A percentile compares a stretch with the other conserved stretches of the same genome.
Evolutionary conservation across 2,329 filamentous ascomycete genomes (phyloP).

Genomic region (Microsporum audouinii): DNA sequence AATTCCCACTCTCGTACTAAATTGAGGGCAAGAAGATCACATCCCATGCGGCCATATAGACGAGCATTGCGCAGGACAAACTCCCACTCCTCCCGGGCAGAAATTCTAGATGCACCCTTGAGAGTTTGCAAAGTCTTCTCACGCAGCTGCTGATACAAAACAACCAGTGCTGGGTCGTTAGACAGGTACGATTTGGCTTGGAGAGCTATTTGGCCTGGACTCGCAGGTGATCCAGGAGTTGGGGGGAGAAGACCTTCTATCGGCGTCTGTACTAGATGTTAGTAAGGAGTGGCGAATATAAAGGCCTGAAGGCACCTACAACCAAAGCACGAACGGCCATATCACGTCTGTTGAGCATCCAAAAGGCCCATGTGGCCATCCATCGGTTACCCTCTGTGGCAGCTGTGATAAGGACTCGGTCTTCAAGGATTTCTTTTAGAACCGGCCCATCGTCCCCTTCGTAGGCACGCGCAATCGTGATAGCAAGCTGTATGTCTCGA

Average conservation of each 20-base stretch:
- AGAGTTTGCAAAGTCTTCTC: slow-evolving; percentile 73
- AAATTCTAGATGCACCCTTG: slow-evolving; percentile 70
- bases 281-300: neutral
- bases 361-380: slow-evolving; percentile 92
- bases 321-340: slow-evolving; percentile 76
- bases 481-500: slow-evolving; percentile 77
- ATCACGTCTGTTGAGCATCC: slow-evolving; percentile 71
- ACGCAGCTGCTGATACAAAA: slow-evolving; percentile 76
- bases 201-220: slow-evolving; percentile 47
- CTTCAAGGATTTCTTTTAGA: slow-evolving; percentile 60
- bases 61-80: slow-evolving; percentile 79
- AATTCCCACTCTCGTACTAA: slow-evolving; percentile 50
- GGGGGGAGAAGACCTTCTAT: slow-evolving; percentile 55
- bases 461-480: slow-evolving; percentile 77
- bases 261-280: slow-evolving; percentile 50
- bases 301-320: slow-evolving; percentile 39
- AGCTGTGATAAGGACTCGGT: slow-evolving; percentile 67
- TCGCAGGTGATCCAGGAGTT: slow-evolving; percentile 44
- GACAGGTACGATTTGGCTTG: slow-evolving; percentile 70
- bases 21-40: slow-evolving; percentile 77
- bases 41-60: slow-evolving; percentile 83
- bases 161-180: slow-evolving; percentile 79
- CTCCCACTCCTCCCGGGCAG: slow-evolving; percentile 69
- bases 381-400: slow-evolving; percentile 76
- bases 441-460: slow-evolving; percentile 78